Percentiles rank a stretch among this genome's conserved stretches.
phyloP scores from a whole-genome alignment of 306 rosid species.

The Lathyrus oleraceus region DNA sequence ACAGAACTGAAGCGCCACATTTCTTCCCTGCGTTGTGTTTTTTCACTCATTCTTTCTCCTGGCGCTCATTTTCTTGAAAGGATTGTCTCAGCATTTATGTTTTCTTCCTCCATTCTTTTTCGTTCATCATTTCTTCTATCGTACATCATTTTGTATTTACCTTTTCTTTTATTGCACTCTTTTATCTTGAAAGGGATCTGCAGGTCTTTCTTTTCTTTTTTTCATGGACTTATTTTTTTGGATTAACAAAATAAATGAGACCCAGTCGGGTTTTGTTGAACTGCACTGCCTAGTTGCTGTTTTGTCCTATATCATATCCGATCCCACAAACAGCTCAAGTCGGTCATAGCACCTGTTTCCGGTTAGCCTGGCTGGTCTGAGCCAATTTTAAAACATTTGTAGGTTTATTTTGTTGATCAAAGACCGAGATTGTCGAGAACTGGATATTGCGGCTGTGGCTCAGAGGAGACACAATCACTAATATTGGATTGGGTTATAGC shows the following conservation, averaged over 20 bases:
- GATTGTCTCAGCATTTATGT: not conserved
- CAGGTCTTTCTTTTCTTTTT: not conserved
- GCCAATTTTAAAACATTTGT: no score
- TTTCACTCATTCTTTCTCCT: not conserved
- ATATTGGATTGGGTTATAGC: not conserved
- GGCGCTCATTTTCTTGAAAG: not conserved
- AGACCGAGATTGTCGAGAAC: not conserved
- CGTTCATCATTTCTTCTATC: not conserved
- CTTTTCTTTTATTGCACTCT: no score
- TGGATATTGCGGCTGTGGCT: slow-evolving; percentile 8
- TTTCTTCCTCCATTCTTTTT: not conserved
- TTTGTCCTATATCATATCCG: not conserved
- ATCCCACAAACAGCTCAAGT: not conserved
- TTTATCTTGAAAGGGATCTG: not conserved
- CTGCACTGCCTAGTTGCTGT: not conserved
- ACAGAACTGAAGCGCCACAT: not conserved
- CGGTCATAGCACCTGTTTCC: not conserved
- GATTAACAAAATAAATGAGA: not conserved
- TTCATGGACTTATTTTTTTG: not conserved
- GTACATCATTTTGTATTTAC: not conserved
- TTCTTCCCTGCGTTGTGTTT: not conserved
- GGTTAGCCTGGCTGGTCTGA: not conserved
- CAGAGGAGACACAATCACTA: not conserved
- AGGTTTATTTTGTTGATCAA: not conserved
- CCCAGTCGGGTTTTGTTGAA: not conserved